These are phyloP conservation scores for Diaporthe australafricana DNA, from an alignment of 2,329 filamentous ascomycete species.

Conservation along the genomic window DNA sequence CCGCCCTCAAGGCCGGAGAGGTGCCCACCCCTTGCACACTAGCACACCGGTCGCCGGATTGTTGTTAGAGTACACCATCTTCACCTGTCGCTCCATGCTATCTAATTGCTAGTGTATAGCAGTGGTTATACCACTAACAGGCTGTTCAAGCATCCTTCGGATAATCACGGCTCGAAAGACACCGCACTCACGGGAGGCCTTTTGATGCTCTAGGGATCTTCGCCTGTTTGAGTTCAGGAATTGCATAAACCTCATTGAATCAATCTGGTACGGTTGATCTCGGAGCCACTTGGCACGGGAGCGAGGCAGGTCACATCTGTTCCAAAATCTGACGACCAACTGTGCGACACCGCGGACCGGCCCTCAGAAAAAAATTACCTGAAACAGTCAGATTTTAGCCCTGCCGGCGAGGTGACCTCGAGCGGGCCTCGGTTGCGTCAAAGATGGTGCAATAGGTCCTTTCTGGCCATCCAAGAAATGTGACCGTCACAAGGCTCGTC, in stretches of 20 bases:
- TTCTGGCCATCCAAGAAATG: conserved; percentile 7
- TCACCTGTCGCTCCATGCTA: conserved; percentile 8
- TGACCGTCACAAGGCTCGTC: conserved; percentile 12
- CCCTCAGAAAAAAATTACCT: conserved; percentile 23
- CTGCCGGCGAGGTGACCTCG: conserved; percentile 1
- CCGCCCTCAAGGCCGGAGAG: conserved; percentile 29
- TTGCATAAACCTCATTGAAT: not conserved
- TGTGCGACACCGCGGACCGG: conserved; percentile 32
- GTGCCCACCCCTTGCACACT: conserved; percentile 28
- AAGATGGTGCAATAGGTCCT: not conserved
- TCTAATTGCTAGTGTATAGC: conserved; percentile 24
- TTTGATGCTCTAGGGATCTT: not conserved
- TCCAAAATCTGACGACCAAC: not conserved
- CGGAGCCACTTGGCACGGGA: not conserved
- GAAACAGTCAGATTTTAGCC: conserved; percentile 33
- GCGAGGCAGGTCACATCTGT: conserved; percentile 1
- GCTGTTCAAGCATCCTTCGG: conserved; percentile 21
- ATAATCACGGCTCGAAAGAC: conserved; percentile 15
- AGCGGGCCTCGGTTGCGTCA: not conserved
- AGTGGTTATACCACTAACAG: conserved; percentile 17
- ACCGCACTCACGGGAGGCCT: not conserved
- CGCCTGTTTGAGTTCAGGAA: not conserved
- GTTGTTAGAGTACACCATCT: conserved; percentile 33
- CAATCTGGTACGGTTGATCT: not conserved
- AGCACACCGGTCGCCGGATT: conserved; percentile 34